Percentiles rank a stretch among this genome's conserved stretches.
These are phyloP conservation scores for Corynespora cassiicola DNA, from an alignment of 2,329 filamentous ascomycete genomes.

Conservation along the genomic window DNA sequence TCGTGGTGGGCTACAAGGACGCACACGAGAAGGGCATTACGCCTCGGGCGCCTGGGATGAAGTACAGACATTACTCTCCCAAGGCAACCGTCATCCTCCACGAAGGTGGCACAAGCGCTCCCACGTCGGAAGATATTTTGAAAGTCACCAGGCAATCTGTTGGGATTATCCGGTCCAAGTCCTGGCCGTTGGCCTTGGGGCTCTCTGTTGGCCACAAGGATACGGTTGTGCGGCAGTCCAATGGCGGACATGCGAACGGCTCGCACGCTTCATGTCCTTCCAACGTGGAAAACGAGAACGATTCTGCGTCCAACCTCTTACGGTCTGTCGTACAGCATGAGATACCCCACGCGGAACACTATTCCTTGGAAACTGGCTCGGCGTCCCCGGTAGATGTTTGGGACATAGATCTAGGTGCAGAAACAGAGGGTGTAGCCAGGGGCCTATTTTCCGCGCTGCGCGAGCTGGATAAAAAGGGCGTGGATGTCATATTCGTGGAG, in stretches of 20 bases:
- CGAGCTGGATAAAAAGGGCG: constrained; percentile 79
- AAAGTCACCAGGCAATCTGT: constrained; percentile 35
- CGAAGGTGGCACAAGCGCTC: constrained; percentile 60
- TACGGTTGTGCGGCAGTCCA: too few relatives aligned
- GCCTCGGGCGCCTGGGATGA: constrained; percentile 94
- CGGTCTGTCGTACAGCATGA: constrained; percentile 43
- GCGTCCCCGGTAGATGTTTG: constrained; percentile 50
- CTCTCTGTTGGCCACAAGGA: constrained; percentile 8
- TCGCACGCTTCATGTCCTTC: too few relatives aligned
- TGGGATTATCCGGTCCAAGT: constrained; percentile 48
- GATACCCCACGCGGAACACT: constrained; percentile 33
- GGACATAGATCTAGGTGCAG: constrained; percentile 75
- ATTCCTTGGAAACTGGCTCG: constrained; percentile 12
- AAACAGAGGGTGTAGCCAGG: constrained; percentile 78
- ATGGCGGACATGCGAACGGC: too few relatives aligned
- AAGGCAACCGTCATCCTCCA: constrained; percentile 85
- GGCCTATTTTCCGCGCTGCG: constrained; percentile 87
- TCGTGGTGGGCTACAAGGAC: constrained; percentile 80
- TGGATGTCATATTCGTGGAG: constrained; percentile 88
- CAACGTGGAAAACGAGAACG: too few relatives aligned
- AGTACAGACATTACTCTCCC: constrained; percentile 97
- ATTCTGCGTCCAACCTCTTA: constrained; percentile 43
- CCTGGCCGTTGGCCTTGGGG: constrained; percentile 30
- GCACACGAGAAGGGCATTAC: constrained; percentile 66
- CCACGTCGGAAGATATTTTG: constrained; percentile 35